Conservation (phyloP, 345 rosid genomes). For the Bretschneidera sinensis region DNA sequence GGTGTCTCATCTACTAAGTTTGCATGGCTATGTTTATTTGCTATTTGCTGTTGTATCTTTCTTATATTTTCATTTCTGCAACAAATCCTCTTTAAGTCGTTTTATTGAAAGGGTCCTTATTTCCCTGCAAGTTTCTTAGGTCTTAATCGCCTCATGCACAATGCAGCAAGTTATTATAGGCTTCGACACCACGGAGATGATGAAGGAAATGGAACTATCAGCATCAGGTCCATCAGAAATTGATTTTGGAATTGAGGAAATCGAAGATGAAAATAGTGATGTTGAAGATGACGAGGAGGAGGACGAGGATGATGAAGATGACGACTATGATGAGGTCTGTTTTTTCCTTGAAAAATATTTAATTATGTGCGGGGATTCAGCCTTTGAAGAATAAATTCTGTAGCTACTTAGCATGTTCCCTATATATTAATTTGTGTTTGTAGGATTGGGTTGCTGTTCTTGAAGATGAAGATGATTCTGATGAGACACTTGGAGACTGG, state of each 20-base stretch:
- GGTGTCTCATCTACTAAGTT: too few species aligned
- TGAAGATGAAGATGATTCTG: constrained; percentile 57
- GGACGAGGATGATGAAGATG: constrained; percentile 37
- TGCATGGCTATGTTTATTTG: too few species aligned
- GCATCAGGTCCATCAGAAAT: constrained; percentile 63
- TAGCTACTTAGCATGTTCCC: constrained; percentile 11
- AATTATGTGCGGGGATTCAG: constrained; percentile 9
- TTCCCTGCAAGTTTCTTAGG: not conserved
- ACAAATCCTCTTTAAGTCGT: too few species aligned
- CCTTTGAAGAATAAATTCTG: constrained; percentile 2
- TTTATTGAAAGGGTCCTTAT: not conserved
- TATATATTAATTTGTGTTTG: constrained; percentile 15
- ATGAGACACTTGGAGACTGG: constrained; percentile 78
- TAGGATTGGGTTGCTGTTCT: constrained; percentile 77
- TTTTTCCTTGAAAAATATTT: constrained; percentile 8
- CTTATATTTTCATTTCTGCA: too few species aligned
- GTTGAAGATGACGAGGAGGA: constrained; percentile 47
- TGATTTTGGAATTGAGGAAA: constrained; percentile 63
- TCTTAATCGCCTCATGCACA: constrained; percentile 14
- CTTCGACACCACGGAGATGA: constrained; percentile 71
- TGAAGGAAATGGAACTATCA: constrained; percentile 62
- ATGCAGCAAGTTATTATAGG: constrained; percentile 92
- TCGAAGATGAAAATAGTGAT: constrained; percentile 60
- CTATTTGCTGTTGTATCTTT: too few species aligned
- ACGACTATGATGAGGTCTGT: constrained; percentile 51